Evolutionary conservation across 345 rosid genomes (phyloP), one percentile per base, ranked within the genome.

Genomic region (Rhizophora apiculata): DNA sequence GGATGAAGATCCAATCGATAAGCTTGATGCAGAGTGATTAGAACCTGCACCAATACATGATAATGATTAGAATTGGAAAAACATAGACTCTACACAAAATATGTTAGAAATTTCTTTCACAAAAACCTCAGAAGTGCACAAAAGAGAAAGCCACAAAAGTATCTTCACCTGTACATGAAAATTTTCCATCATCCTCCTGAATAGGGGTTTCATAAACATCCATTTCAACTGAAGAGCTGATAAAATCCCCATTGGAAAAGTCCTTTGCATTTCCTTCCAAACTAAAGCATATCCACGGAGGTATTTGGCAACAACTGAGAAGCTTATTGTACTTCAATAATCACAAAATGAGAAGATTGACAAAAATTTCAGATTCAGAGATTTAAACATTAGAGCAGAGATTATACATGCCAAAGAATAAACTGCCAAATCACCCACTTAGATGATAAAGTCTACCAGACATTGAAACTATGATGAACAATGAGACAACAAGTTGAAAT

Each of bases 271-370:
- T 95, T 63, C 91, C 96, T 59, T 84, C 89, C 72, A 95, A 56
- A 80, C 85, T 72, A 77, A 98, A 95, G 80, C 83, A 75, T 78
- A 92, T 85, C 99, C 96, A 95, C 15, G 96, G 64, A 63, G 99
- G 99, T 68, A 92, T 86, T 75, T 82, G 82, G 77, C 85, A 88
- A 78, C 75, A 72, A 68, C 84, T 79, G 61, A 76, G 77, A 70
- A 95, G 90, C 87, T 85, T 92, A 77, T 95, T 92, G 85, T 79
- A 80, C 99, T 90, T 60, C 75, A 84, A 67, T 7, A 27, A 53
- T 56, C 30, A 73, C 65, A 10, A 36, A 66, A 57, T n/a, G 48
- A 74, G 63, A 59, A 67, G 46, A 53, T 71, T 43, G 46, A 51
- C 21, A 60, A 72, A 60, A n/a, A 37, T 20, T 43, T 58, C 52